Percentiles rank a stretch among this genome's conserved stretches.
These are phyloP conservation scores for Pyrenophora graminea DNA, from an alignment of 2,329 filamentous ascomycete species.

Conservation along the genomic window DNA sequence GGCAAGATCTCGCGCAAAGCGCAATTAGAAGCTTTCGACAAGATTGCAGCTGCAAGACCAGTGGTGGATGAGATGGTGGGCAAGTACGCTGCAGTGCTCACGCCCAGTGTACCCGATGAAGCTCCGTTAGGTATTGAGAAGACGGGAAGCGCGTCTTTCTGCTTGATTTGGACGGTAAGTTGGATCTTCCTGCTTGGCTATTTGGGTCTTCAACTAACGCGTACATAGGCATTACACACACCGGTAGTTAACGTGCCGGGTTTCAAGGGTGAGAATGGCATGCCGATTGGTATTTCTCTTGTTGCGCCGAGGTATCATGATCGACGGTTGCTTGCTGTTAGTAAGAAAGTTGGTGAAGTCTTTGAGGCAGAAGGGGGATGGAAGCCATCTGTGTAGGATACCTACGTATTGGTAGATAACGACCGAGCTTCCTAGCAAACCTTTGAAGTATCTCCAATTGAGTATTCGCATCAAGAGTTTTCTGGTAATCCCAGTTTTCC, in stretches of 20 bases:
- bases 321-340: slow-evolving; percentile 34
- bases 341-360: slow-evolving; percentile 32
- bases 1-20: slow-evolving; percentile 50
- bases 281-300: slow-evolving; percentile 65
- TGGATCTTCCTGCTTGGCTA: rapidly evolving
- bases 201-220: neutral
- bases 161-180: slow-evolving; percentile 57
- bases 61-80: slow-evolving; percentile 58
- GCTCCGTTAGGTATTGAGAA: slow-evolving; percentile 59
- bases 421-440: too few species aligned
- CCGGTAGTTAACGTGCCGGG: slow-evolving; percentile 69
- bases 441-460: too few species aligned
- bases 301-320: slow-evolving; percentile 49
- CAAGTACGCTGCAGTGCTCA: slow-evolving; percentile 60
- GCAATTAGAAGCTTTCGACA: slow-evolving; percentile 61
- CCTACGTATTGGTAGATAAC: too few species aligned
- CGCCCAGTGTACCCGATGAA: slow-evolving; percentile 63
- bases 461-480: too few species aligned
- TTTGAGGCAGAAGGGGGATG: slow-evolving; percentile 41
- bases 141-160: slow-evolving; percentile 62
- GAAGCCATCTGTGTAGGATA: slow-evolving; percentile 13
- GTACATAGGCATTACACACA: slow-evolving; percentile 54
- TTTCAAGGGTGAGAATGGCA: slow-evolving; percentile 59
- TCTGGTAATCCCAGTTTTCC: too few species aligned
- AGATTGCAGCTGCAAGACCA: slow-evolving; percentile 58